A percentile compares a stretch with the other conserved stretches of the same genome.
Conservation (phyloP, 2,329 filamentous ascomycete species). For the Aspergillus sclerotialis region DNA sequence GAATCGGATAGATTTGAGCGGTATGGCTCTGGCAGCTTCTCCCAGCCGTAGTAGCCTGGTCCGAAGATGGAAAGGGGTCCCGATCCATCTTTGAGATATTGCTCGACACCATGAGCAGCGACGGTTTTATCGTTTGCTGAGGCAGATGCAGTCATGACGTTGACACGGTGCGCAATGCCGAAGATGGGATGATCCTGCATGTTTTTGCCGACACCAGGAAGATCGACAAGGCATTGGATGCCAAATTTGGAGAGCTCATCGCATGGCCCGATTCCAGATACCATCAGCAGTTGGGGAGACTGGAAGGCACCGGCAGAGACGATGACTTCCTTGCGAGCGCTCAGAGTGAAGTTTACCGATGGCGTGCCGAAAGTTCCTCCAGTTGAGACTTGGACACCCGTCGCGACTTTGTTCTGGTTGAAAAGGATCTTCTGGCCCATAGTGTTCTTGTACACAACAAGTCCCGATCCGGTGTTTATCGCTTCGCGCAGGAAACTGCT, state of each 20-base stretch:
- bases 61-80: constrained; percentile 19
- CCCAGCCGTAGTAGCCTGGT: constrained; percentile 19
- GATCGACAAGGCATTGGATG: constrained; percentile 11
- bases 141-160: constrained; percentile 23
- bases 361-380: constrained; percentile 9
- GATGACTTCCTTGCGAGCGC: constrained; percentile 11
- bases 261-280: constrained; percentile 11
- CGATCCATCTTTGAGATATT: constrained; percentile 17
- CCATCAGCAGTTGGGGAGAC: constrained; percentile 10
- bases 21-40: constrained; percentile 19
- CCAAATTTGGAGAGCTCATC: constrained; percentile 11
- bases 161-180: constrained; percentile 27
- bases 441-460: constrained; percentile 25
- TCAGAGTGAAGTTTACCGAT: constrained; percentile 10
- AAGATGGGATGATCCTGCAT: constrained; percentile 38
- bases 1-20: constrained; percentile 12
- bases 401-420: constrained; percentile 20
- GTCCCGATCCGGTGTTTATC: constrained; percentile 15
- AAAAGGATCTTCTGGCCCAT: constrained; percentile 32
- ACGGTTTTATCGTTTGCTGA: constrained; percentile 15
- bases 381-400: constrained; percentile 9
- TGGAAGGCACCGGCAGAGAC: constrained; percentile 8
- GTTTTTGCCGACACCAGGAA: constrained; percentile 25
- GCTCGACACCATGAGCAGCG: constrained; percentile 10
- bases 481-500: constrained; percentile 17